Evolutionary conservation across 2,329 filamentous ascomycete genomes (phyloP), one percentile per base, ranked within the genome.

Genomic region (Ascochyta viciae-villosae): DNA sequence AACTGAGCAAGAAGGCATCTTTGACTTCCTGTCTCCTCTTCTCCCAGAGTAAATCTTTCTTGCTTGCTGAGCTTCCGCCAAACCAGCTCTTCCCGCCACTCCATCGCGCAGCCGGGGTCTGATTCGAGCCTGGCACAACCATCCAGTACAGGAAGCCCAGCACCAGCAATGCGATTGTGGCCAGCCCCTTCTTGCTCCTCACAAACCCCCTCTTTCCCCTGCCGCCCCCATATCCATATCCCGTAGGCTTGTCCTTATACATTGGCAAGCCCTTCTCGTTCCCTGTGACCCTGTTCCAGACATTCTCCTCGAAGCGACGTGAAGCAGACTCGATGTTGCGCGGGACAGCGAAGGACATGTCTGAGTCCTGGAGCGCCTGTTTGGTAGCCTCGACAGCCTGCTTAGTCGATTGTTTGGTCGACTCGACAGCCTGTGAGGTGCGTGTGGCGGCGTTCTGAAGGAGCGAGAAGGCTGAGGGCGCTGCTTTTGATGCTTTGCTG

Each of bases 181-280:
- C 81, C 22, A 87, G 63, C 26, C 85, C 76, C 56, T 89, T 81
- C 78, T 89, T 91, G 67, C 85, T 84, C 74, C 83, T 84, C 79
- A 68, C 39, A 22, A 68, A 69, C 4, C 58, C 60, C 44, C 86
- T 88, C 65, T 85, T 77, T 31, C 82, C 81, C 59, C 82, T 81
- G 80, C 15, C 85, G 85, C 31, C 82, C 31, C 56, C 63, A 79
- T 69, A 64, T 39, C 85, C 82, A 67, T 90, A 88, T 46, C 83
- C 83, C 73, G 91, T 95, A n/a, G 95, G 95, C 76, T 99, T 99
- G 79, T 99, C 95, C 78, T 99, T 99, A 81, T 99, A 99, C 90
- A 98, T 93, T 41, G 95, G 95, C 60, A 99, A 80, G 54, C 86
- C 75, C 77, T 84, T 81, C 43, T 82, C 80, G 45, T 77, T 76